Evolutionary conservation across 2,329 filamentous ascomycete genomes (phyloP).

Genomic region (Colletotrichum lupini): DNA sequence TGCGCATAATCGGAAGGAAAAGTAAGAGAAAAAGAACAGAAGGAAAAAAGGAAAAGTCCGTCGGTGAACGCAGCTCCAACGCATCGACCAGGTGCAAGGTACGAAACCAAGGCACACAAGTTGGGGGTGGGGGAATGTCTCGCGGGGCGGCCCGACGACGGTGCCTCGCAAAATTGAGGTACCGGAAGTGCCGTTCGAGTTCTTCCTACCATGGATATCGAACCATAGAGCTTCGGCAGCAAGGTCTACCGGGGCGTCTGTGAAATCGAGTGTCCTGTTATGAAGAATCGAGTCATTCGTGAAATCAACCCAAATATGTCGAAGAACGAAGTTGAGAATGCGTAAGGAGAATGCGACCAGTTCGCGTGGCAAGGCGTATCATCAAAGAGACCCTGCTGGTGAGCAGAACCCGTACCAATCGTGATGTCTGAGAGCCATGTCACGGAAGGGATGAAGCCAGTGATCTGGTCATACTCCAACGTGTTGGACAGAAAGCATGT

Average conservation of each 20-base stretch:
- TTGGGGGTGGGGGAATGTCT: slow-evolving; percentile 22
- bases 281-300: slow-evolving; percentile 48
- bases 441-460: slow-evolving; percentile 30
- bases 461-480: slow-evolving; percentile 38
- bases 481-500: slow-evolving; percentile 36
- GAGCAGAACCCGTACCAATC: slow-evolving; percentile 35
- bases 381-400: slow-evolving; percentile 33
- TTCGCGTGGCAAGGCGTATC: slow-evolving; percentile 46
- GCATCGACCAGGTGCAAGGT: slow-evolving; percentile 46
- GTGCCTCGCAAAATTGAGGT: slow-evolving; percentile 44
- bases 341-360: slow-evolving; percentile 48
- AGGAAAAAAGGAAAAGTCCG: slow-evolving; percentile 33
- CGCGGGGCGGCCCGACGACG: slow-evolving; percentile 39
- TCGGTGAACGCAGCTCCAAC: slow-evolving; percentile 48
- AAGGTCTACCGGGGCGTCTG: background rate
- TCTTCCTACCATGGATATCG: slow-evolving; percentile 26
- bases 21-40: slow-evolving; percentile 36
- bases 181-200: slow-evolving; percentile 53
- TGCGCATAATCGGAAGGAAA: slow-evolving; percentile 29
- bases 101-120: slow-evolving; percentile 11
- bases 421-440: slow-evolving; percentile 32
- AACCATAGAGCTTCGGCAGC: background rate
- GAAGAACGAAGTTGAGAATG: slow-evolving; percentile 56
- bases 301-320: slow-evolving; percentile 41
- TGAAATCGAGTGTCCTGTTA: slow-evolving; percentile 39